Base-by-base conservation (phyloP, 352 stramenopile genomes). In the Phytophthora pinifolia region DNA sequence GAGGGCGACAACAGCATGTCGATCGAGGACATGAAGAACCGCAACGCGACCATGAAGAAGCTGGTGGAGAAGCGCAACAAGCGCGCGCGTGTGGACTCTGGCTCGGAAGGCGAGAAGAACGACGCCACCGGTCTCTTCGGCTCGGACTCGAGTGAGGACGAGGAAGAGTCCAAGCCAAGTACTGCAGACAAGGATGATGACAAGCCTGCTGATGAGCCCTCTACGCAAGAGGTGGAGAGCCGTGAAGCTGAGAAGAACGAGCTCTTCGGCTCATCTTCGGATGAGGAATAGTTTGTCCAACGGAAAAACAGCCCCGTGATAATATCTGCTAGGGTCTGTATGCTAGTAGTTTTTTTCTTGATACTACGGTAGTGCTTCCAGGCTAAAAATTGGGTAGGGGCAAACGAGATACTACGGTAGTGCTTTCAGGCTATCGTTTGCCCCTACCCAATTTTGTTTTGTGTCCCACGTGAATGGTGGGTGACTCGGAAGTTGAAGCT, bases 11-110 rank as follows among this genome's bases (percentile, higher is more conserved):
- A 55, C 25, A 71, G 70, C 43, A 89, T 94, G 72, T 92, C 82
- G 22, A 92, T 94, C 36, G 84, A 92, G 59, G 84, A 94, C 64
- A 94, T 94, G 85, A 92, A 94, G 73, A 92, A 94, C 70, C 84
- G 84, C 46, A 92, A 92, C 43, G 54, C 70, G 15, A 94, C 83
- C 47, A 89, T 92, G 71, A 92, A 92, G 71, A 90, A 88, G 33
- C 62, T 94, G 22, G 73, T 86, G 22, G 84, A 89, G 42, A 95
- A 95, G 67, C 82, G 83, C 38, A 86, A 86, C 62, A 94, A 94
- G 65, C 78, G 78, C 17, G 72, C 77, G 6, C 63, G 66, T 14
- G 50, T 65, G 36, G 70, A 72, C 9, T 72, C 79, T 35, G 76
- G 64, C 35, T 85, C 72, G 9, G 82, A 92, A 25, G 68, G 77